Evolutionary conservation across 78 protist genomes (phyloP).

Genomic region (Dictyostelium intermedium): DNA sequence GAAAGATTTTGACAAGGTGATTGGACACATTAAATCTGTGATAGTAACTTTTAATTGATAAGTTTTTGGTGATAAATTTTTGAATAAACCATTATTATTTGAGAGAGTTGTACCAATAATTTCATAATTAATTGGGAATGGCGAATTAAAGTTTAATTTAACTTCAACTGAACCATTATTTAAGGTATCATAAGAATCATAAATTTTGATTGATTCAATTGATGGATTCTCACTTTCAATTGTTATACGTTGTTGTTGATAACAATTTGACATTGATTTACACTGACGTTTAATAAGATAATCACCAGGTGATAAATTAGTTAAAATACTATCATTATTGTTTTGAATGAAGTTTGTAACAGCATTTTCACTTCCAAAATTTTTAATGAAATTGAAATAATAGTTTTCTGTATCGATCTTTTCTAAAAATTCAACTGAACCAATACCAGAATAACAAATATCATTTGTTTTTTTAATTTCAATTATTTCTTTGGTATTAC

Average conservation of each 20-base stretch:
- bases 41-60: neutral
- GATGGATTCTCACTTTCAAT: neutral
- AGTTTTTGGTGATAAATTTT: neutral
- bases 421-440: neutral
- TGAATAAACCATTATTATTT: neutral
- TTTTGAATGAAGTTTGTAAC: no score
- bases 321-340: neutral
- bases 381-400: no score
- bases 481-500: neutral
- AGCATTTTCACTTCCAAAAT: no score
- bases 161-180: neutral
- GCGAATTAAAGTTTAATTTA: neutral
- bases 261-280: neutral
- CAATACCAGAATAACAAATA: neutral
- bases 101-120: neutral
- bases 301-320: neutral
- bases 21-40: neutral
- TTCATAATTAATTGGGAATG: neutral
- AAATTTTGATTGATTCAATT: neutral
- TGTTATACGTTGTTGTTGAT: neutral
- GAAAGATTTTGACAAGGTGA: neutral
- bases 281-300: neutral
- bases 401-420: neutral
- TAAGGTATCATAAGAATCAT: neutral
- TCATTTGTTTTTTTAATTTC: neutral